These are phyloP conservation scores for Glonium stellatum DNA, from an alignment of 495 filamentous ascomycete genomes.

Conservation along the genomic window DNA sequence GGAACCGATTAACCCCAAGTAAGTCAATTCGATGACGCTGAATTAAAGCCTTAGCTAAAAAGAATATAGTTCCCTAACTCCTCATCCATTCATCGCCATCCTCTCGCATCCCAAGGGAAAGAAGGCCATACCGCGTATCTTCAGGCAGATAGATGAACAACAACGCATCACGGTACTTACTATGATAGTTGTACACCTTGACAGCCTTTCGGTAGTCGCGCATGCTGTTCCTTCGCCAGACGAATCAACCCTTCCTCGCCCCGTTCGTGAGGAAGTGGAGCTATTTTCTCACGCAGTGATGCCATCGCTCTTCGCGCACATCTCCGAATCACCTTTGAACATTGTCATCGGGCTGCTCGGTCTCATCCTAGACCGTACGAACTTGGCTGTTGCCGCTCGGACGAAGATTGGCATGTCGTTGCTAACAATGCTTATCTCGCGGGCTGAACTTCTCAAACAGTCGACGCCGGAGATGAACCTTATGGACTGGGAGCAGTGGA, in stretches of 20 bases:
- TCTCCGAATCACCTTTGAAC: conserved; percentile 83
- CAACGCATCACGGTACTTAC: conserved; percentile 91
- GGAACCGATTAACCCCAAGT: conserved; percentile 73
- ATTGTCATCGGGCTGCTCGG: conserved; percentile 85
- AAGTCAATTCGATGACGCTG: conserved; percentile 13
- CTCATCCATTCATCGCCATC: conserved; percentile 95
- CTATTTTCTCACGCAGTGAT: conserved; percentile 82
- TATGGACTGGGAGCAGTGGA: conserved; percentile 69
- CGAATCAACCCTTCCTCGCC: conserved; percentile 57
- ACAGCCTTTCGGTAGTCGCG: conserved; percentile 82
- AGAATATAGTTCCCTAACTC: conserved; percentile 42
- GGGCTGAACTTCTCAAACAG: conserved; percentile 88
- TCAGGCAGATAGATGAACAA: conserved; percentile 84
- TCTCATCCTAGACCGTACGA: conserved; percentile 72
- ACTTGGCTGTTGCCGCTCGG: conserved; percentile 68
- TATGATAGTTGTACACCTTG: conserved; percentile 91
- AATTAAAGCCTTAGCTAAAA: conserved; percentile 3
- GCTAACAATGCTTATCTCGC: conserved; percentile 88
- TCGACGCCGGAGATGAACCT: conserved; percentile 22
- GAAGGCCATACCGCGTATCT: conserved; percentile 87
- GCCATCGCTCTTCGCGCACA: conserved; percentile 76
- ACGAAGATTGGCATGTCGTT: conserved; percentile 82
- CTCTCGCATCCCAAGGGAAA: conserved; percentile 93
- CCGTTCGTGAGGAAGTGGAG: conserved; percentile 82
- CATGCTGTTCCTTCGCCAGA: conserved; percentile 61